Conservation (phyloP, 768 basidiomycete species). For the Trametes punicea region DNA sequence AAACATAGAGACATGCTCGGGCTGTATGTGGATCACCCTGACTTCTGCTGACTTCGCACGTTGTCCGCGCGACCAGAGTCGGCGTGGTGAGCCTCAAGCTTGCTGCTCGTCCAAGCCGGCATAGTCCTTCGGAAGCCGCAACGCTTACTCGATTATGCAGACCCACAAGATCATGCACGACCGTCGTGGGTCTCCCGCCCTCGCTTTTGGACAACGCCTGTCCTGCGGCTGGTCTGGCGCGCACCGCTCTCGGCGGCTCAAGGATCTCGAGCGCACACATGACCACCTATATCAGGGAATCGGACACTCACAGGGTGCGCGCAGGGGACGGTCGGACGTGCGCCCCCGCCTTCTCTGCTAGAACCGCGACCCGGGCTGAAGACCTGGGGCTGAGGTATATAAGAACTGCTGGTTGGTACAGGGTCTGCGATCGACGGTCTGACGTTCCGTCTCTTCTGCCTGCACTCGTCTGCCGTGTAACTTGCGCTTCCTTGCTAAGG, state of each 20-base stretch:
- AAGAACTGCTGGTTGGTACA: not conserved
- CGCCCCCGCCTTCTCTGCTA: constrained; percentile 1
- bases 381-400: not conserved
- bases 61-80: too few species aligned
- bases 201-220: not conserved
- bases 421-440: not conserved
- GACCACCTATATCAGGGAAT: constrained; percentile 15
- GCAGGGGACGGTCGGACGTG: not conserved
- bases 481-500: not conserved
- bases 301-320: constrained; percentile 6
- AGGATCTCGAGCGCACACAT: constrained; percentile 9
- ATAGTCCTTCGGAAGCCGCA: not conserved
- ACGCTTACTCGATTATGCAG: not conserved
- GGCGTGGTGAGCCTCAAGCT: too few species aligned
- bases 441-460: not conserved
- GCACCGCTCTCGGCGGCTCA: not conserved
- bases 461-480: not conserved
- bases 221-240: not conserved
- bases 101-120: not conserved
- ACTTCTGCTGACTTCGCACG: not conserved
- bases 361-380: not conserved
- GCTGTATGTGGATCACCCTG: not conserved
- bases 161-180: not conserved
- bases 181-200: constrained; percentile 4
- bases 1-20: not conserved